Base-by-base conservation (phyloP, 2,329 filamentous ascomycete genomes). In the Cordyceps cicadae region DNA sequence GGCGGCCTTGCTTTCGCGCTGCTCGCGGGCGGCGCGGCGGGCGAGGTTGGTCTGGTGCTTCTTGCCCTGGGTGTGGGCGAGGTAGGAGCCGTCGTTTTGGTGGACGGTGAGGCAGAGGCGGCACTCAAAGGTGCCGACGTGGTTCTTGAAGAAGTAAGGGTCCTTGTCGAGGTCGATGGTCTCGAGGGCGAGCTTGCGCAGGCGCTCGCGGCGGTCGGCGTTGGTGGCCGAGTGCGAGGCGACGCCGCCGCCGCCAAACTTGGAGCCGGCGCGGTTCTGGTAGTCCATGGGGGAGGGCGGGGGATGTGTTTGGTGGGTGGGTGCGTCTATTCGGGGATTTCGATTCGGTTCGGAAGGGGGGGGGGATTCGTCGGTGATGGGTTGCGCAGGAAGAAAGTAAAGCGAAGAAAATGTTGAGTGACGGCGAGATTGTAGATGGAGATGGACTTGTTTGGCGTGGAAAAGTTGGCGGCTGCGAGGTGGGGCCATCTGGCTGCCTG, bases 131-230 rank as follows among this genome's bases (percentile, higher is more conserved):
- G 89, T 94, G 71, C 94, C 94, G 69, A 97, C 90, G 76, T 99
- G 93, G 81, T 99, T 99, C 76, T 96, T 96, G 87, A 99, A 99
- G 81, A 97, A 97, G 84, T 97, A 99, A 0, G 94, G 94, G 78
- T 99, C 94, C 78, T 97, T 97, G 78, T 97, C 94, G 64, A 97
- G 89, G 79, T 97, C 93, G 81, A 99, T 99, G 60, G 92, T 95
- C 78, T 99, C 94, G 71, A 99, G 90, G 62, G 94, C 94, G 71
- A 99, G 92, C 79, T 97, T 97, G 75, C 93, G 92, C 45, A 99
- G 88, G 65, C 94, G 92, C 76, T 99, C 94, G 73, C 94, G 90
- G 62, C 94, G 91, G 83, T 97, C 94, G 66, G 94, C 93, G 76
- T 97, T 97, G 64, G 92, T 96, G 62, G 92, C 90, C 69, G 88